phyloP scores from a whole-genome alignment of 2,329 filamentous ascomycete species.

The Scytalidium lignicola region DNA sequence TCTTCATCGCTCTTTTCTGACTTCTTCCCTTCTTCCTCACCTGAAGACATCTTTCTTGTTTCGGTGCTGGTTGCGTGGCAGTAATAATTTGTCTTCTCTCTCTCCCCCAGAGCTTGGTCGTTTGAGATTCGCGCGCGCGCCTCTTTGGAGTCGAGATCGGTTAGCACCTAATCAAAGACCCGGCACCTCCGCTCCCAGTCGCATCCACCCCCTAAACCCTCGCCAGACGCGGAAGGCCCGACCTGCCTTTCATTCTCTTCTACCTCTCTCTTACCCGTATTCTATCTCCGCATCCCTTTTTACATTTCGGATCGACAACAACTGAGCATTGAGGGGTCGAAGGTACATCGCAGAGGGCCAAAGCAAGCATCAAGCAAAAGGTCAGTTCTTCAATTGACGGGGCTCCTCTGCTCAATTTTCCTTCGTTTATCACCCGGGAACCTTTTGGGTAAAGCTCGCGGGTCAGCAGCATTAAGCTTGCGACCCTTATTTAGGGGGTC shows the following conservation, averaged over 20 bases:
- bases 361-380: background rate
- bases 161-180: background rate
- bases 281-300: background rate
- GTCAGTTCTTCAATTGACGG: background rate
- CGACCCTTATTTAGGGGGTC: background rate
- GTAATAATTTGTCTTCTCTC: background rate
- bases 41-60: background rate
- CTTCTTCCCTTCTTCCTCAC: background rate
- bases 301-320: background rate
- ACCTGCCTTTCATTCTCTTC: background rate
- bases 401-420: background rate
- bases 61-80: background rate
- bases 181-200: background rate
- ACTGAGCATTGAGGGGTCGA: constrained; percentile 3
- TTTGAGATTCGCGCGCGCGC: background rate
- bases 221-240: background rate
- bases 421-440: background rate
- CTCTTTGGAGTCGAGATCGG: background rate
- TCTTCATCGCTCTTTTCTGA: background rate
- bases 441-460: background rate
- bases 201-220: background rate
- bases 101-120: background rate
- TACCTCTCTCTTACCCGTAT: background rate
- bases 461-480: background rate
- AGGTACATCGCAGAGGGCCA: constrained; percentile 13